Evolutionary conservation across 2,329 filamentous ascomycete species (phyloP).

Genomic region (Rasamsonia emersonii): DNA sequence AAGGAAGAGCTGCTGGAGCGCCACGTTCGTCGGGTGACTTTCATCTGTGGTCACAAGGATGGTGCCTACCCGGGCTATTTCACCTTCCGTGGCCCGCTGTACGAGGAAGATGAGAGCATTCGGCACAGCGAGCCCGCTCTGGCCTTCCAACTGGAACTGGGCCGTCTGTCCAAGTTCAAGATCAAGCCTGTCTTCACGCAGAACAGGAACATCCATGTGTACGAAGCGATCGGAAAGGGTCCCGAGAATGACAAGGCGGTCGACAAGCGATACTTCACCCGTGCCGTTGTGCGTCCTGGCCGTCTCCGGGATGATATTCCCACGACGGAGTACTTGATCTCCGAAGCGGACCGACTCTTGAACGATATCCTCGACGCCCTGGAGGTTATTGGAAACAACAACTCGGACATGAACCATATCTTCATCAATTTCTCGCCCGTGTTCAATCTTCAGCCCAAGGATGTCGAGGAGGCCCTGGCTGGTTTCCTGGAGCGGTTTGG

Average conservation of each 20-base stretch:
- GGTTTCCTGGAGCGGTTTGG: slow-evolving; percentile 97
- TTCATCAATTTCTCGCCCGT: slow-evolving; percentile 99
- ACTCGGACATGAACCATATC: slow-evolving; percentile 98
- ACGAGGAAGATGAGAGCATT: slow-evolving; percentile 87
- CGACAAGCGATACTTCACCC: slow-evolving; percentile 91
- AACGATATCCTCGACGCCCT: slow-evolving; percentile 96
- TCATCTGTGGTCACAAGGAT: slow-evolving; percentile 91
- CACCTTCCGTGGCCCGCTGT: slow-evolving; percentile 90
- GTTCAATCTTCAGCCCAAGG: slow-evolving; percentile 80
- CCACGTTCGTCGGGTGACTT: slow-evolving; percentile 81
- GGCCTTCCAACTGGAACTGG: slow-evolving; percentile 96
- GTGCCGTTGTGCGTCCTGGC: slow-evolving; percentile 87
- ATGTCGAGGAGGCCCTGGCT: slow-evolving; percentile 86
- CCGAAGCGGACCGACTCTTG: slow-evolving; percentile 91
- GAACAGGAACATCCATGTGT: slow-evolving; percentile 98
- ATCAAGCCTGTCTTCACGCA: slow-evolving; percentile 98
- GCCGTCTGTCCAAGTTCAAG: slow-evolving; percentile 89
- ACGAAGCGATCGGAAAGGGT: slow-evolving; percentile 90
- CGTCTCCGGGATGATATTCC: slow-evolving; percentile 95
- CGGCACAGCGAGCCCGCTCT: slow-evolving; percentile 94
- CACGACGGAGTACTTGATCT: slow-evolving; percentile 96
- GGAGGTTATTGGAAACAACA: slow-evolving; percentile 98
- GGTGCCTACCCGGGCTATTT: slow-evolving; percentile 95
- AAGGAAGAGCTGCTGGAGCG: slow-evolving; percentile 76
- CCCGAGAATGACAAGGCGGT: slow-evolving; percentile 68